Evolutionary conservation across 352 stramenopile species (phyloP).

Genomic region (Elongisporangium prolatum): DNA sequence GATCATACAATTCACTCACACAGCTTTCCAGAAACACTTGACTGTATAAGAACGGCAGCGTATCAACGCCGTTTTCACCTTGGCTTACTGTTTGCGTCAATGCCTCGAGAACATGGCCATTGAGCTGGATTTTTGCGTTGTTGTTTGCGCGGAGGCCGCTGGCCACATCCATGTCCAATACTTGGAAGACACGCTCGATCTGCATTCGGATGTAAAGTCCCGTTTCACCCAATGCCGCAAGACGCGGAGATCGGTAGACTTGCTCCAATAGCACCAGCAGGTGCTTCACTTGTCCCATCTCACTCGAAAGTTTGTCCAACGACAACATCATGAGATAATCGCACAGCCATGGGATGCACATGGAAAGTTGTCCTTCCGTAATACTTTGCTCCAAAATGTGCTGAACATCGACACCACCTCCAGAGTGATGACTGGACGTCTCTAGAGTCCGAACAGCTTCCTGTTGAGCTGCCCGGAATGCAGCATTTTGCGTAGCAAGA

Average conservation of each 20-base stretch:
- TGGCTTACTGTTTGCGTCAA: not conserved
- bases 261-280: constrained; percentile 34
- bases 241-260: constrained; percentile 37
- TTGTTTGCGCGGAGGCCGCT: not conserved
- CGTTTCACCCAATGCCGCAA: constrained; percentile 44
- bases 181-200: constrained; percentile 52
- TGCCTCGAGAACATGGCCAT: not conserved
- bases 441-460: constrained; percentile 53
- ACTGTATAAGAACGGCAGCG: constrained; percentile 58
- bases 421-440: constrained; percentile 8
- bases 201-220: constrained; percentile 53
- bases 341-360: constrained; percentile 60
- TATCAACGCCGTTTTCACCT: constrained; percentile 22
- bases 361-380: constrained; percentile 27
- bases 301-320: constrained; percentile 38
- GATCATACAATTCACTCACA: constrained; percentile 47
- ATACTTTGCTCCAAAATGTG: constrained; percentile 41
- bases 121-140: not conserved
- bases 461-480: constrained; percentile 39
- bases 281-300: constrained; percentile 46
- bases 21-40: constrained; percentile 66
- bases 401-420: constrained; percentile 32
- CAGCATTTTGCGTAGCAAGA: constrained; percentile 34
- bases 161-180: constrained; percentile 23
- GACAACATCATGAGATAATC: constrained; percentile 64